phyloP scores from a whole-genome alignment of 306 rosid species.

The Rosa lucieae region DNA sequence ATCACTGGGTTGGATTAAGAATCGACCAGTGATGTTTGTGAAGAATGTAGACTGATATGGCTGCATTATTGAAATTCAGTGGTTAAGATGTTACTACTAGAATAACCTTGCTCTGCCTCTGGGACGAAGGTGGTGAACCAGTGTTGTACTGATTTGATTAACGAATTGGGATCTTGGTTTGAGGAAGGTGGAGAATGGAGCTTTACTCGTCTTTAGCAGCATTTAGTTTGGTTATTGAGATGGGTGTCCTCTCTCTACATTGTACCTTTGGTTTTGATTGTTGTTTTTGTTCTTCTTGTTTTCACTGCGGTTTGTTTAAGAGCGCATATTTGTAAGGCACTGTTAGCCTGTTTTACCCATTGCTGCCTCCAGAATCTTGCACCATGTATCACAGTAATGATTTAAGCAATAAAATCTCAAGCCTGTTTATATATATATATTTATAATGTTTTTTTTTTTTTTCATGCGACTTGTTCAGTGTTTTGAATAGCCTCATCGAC shows the following conservation, averaged over 20 bases:
- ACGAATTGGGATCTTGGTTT: slow-evolving; percentile 14
- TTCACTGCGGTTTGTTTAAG: not conserved
- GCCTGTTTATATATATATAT: not conserved
- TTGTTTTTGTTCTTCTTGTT: not conserved
- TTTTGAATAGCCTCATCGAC: not conserved
- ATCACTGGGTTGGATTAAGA: not conserved
- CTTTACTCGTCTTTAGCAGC: slow-evolving; percentile 13
- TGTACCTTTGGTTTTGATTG: not conserved
- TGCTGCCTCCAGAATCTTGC: slow-evolving; percentile 11
- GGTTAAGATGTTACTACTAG: not conserved
- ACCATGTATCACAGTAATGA: slow-evolving; percentile 1
- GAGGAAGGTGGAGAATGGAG: not conserved
- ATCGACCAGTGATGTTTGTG: not conserved
- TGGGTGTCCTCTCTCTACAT: not conserved
- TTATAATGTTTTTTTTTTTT: not conserved
- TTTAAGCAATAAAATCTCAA: slow-evolving; percentile 5
- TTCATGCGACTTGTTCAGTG: not conserved
- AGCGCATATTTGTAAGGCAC: not conserved
- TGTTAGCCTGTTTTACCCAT: not conserved
- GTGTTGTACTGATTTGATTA: not conserved
- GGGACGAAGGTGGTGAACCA: slow-evolving; percentile 2
- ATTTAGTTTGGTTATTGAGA: not conserved
- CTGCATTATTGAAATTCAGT: not conserved
- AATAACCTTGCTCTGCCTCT: not conserved
- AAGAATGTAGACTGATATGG: not conserved